A percentile compares a stretch with the other conserved stretches of the same genome.
Conservation (phyloP, 1,284 basidiomycete species). For the Dichomitus squalens region DNA sequence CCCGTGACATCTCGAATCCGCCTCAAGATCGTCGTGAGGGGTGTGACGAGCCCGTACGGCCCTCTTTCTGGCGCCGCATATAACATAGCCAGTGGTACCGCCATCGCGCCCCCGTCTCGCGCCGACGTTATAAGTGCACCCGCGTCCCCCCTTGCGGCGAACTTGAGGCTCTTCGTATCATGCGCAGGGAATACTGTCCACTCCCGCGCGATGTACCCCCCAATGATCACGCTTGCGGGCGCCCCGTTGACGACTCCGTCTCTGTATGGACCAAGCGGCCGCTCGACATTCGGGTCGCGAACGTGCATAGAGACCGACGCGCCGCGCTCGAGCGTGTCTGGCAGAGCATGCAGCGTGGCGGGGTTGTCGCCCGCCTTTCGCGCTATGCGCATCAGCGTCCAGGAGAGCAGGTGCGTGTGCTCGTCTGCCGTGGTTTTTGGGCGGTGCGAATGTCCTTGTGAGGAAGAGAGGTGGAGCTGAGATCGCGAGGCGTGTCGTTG, state of each 20-base stretch:
- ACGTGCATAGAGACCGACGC: constrained; percentile 22
- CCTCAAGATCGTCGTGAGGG: constrained; percentile 22
- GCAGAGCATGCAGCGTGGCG: constrained; percentile 18
- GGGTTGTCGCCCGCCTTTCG: constrained; percentile 17
- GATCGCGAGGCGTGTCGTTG: background rate
- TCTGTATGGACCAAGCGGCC: constrained; percentile 21
- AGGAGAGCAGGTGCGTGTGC: constrained; percentile 25
- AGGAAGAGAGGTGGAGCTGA: background rate
- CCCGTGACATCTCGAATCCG: constrained; percentile 23
- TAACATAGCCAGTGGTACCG: constrained; percentile 19
- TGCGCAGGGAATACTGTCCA: constrained; percentile 22
- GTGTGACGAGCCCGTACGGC: constrained; percentile 24
- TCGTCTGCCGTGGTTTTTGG: constrained; percentile 4
- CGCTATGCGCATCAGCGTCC: constrained; percentile 23
- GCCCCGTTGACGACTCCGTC: constrained; percentile 25
- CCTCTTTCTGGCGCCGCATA: constrained; percentile 23
- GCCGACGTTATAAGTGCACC: constrained; percentile 19
- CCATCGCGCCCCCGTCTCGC: constrained; percentile 1
- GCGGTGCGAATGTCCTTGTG: background rate
- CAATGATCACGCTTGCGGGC: constrained; percentile 21
- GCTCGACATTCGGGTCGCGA: constrained; percentile 24
- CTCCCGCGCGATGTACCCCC: constrained; percentile 21
- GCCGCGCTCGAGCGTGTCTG: constrained; percentile 18
- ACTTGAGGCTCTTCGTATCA: constrained; percentile 7
- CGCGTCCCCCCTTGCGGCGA: constrained; percentile 23